These are phyloP conservation scores for Chlorella sp. DNA, from an alignment of 139 green algal genomes.

Conservation along the genomic window DNA sequence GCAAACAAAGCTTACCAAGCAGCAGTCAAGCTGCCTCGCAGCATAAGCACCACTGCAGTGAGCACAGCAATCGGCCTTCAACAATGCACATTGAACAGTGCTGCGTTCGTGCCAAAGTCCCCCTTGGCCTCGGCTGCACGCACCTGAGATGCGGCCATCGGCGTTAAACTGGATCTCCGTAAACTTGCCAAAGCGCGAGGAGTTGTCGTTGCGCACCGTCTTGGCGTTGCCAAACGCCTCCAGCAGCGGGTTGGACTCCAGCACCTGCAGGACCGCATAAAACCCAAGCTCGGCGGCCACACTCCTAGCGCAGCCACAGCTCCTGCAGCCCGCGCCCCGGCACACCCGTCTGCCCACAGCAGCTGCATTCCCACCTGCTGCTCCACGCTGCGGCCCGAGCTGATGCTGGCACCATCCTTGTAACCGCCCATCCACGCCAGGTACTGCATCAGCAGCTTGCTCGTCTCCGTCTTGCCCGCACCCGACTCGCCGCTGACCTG, in stretches of 20 bases:
- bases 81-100: not conserved
- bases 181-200: conserved; percentile 98
- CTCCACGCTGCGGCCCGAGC: conserved; percentile 74
- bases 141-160: conserved; percentile 76
- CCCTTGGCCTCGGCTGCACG: too few species aligned
- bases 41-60: too few species aligned
- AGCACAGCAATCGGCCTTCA: too few species aligned
- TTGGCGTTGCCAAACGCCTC: conserved; percentile 99
- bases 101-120: too few species aligned
- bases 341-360: too few species aligned
- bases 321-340: too few species aligned
- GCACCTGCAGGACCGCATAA: conserved; percentile 62
- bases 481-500: conserved; percentile 95
- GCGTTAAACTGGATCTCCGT: conserved; percentile 98
- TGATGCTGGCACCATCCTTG: conserved; percentile 42
- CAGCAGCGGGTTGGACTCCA: conserved; percentile 98
- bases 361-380: conserved; percentile 58
- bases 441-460: conserved; percentile 99
- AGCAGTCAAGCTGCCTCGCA: not conserved
- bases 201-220: conserved; percentile 98
- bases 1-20: not conserved
- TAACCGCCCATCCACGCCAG: conserved; percentile 88
- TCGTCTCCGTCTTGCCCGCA: conserved; percentile 99
- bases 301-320: not conserved
- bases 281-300: not conserved